A percentile compares a stretch with the other conserved stretches of the same genome.
Conservation (phyloP, 164 flowering plant genomes). For the Nelumbo lutea region DNA sequence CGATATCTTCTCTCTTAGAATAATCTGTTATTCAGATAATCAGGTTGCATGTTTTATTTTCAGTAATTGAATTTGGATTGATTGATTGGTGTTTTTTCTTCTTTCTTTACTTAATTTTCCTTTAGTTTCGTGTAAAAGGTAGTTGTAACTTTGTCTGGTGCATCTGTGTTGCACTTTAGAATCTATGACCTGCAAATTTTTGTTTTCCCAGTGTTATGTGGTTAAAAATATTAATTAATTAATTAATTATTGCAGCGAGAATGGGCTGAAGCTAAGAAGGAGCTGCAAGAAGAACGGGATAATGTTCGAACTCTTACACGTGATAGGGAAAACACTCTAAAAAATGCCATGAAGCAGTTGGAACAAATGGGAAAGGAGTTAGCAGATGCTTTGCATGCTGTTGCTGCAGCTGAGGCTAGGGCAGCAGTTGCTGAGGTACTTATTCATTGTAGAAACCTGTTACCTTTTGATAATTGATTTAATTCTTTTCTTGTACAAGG, state of each 20-base stretch:
- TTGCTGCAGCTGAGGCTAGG: slow-evolving; percentile 66
- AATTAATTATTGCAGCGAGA: slow-evolving; percentile 50
- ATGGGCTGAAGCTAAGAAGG: slow-evolving; percentile 90
- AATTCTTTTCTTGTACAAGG: neutral
- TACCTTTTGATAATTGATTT: neutral
- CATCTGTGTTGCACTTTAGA: too few species aligned
- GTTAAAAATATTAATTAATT: neutral
- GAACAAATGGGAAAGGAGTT: slow-evolving; percentile 71
- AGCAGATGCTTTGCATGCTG: slow-evolving; percentile 50
- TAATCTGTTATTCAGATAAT: too few species aligned
- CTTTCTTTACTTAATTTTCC: too few species aligned
- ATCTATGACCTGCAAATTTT: too few species aligned
- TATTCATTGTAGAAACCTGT: neutral
- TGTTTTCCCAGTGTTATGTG: neutral
- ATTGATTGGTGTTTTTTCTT: too few species aligned
- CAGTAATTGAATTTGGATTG: too few species aligned
- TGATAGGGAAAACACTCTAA: slow-evolving; percentile 61
- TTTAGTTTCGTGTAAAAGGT: too few species aligned
- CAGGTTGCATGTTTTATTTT: too few species aligned
- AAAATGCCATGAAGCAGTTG: slow-evolving; percentile 58
- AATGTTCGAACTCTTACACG: slow-evolving; percentile 50
- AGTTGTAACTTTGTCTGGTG: too few species aligned
- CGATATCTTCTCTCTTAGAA: too few species aligned
- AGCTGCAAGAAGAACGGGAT: slow-evolving; percentile 77
- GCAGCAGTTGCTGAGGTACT: slow-evolving; percentile 80